Evolutionary conservation across 2,329 filamentous ascomycete genomes (phyloP), one percentile per base, ranked within the genome.

Genomic region (Coniella lustricola): DNA sequence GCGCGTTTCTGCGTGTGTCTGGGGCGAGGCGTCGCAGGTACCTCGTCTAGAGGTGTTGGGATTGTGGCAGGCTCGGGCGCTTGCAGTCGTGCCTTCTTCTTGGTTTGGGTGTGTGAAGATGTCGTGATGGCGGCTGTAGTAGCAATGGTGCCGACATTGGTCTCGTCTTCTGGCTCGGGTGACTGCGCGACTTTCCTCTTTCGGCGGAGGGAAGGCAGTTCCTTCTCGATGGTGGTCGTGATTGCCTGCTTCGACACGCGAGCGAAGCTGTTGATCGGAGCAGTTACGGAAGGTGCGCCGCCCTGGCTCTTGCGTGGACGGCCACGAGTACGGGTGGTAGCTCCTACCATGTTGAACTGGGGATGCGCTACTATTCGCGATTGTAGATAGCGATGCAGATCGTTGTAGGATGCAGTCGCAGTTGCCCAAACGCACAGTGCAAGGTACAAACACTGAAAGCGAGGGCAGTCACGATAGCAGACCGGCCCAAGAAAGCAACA

Each of bases 161-260:
- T 18, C 49, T 7, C 25, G 40, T 52, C 58, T 29, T 65, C 63
- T n/a, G 58, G 60, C 14, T 63, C 62, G 31, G 57, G 48, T 21
- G 60, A 54, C 9, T 54, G 49, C 22, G 57, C 44, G 36, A 58
- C 59, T 55, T 66, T 67, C 51, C 64, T 62, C 57, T 66, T 67
- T 35, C 5, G 10, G 10, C 66, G 61, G 12, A 59, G 62, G 43
- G 64, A 58, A 12, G 63, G 57, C 5, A 62, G 62, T 33, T 22
- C 52, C 1, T 55, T 50, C 8, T 48, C 53, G 46, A 45, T 35
- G 16, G 63, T 56, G 10, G 54, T 48, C 7, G 25, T 14, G 16
- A 53, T 48, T 17, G 62, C 56, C 18, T 59, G 57, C 61, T 77
- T 78, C 31, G 73, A 75, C 41, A 76, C 61, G 46, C 72, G 73